These are phyloP conservation scores for Saccharum hybrid DNA, from an alignment of 202 grass and related monocot species.

Conservation along the genomic window DNA sequence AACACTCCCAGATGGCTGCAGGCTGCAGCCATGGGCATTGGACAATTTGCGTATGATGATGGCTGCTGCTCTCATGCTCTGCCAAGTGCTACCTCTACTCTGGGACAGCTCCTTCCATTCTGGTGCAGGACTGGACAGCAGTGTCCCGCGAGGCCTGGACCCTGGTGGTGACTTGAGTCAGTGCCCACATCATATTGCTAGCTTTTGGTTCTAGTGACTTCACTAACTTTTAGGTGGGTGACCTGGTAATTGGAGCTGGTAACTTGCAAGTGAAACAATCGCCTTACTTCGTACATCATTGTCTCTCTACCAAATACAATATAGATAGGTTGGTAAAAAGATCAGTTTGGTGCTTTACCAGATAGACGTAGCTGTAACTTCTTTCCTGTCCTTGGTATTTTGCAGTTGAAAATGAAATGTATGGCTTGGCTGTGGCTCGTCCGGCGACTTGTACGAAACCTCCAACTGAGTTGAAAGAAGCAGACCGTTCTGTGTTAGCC, in stretches of 20 bases:
- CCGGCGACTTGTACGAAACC: background rate
- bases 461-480: background rate
- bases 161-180: background rate
- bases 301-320: background rate
- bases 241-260: background rate
- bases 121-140: conserved; percentile 12
- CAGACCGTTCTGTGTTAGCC: background rate
- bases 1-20: background rate
- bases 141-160: background rate
- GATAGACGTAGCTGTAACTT: background rate
- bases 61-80: background rate
- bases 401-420: background rate
- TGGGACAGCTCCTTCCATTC: conserved; percentile 18
- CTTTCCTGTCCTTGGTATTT: background rate
- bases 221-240: conserved; percentile 19
- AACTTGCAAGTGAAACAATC: conserved; percentile 33
- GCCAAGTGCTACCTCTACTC: conserved; percentile 6
- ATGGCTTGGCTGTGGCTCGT: background rate
- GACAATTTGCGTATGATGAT: background rate
- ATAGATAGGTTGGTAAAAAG: background rate
- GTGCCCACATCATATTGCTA: background rate
- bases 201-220: background rate
- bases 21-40: background rate
- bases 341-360: background rate
- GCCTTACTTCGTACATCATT: background rate